Percentiles rank a stretch among this genome's conserved stretches.
Evolutionary conservation across 2,329 filamentous ascomycete genomes (phyloP).

Genomic region (Didymella exigua): DNA sequence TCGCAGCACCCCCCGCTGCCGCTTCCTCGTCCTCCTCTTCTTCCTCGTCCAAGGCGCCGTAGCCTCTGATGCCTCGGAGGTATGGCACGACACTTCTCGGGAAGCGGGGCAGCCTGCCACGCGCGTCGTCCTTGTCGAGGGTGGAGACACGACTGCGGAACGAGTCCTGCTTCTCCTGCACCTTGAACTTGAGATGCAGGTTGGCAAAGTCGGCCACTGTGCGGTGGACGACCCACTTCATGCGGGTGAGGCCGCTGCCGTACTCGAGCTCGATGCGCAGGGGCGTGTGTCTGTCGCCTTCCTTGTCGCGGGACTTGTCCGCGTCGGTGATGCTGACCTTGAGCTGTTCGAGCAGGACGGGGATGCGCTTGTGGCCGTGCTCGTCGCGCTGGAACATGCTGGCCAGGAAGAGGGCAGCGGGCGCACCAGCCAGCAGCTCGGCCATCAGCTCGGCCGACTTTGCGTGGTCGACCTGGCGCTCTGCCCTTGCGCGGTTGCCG

Average conservation of each 20-base stretch:
- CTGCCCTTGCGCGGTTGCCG: conserved; percentile 78
- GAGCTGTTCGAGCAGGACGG: conserved; percentile 91
- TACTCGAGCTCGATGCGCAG: conserved; percentile 96
- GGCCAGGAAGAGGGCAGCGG: conserved; percentile 89
- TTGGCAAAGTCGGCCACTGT: conserved; percentile 90
- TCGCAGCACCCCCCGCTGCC: conserved; percentile 56
- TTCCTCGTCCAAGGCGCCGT: conserved; percentile 64
- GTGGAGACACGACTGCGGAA: conserved; percentile 66
- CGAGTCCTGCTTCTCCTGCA: conserved; percentile 82
- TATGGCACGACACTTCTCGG: conserved; percentile 90
- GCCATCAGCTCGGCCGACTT: conserved; percentile 98
- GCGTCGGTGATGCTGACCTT: conserved; percentile 88
- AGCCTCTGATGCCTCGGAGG: conserved; percentile 76
- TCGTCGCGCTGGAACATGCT: conserved; percentile 99
- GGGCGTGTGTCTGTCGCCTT: conserved; percentile 72
- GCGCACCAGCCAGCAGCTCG: conserved; percentile 88
- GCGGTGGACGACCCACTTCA: conserved; percentile 93
- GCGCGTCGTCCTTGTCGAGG: conserved; percentile 62
- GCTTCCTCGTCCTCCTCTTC: conserved; percentile 74
- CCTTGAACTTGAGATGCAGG: conserved; percentile 90
- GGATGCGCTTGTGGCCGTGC: conserved; percentile 92
- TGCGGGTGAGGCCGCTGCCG: conserved; percentile 89
- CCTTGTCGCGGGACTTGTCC: conserved; percentile 49
- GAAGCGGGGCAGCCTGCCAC: conserved; percentile 84
- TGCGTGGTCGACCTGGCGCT: conserved; percentile 84